Base-by-base conservation (phyloP, 768 basidiomycete genomes). In the Boletus insuetus region DNA sequence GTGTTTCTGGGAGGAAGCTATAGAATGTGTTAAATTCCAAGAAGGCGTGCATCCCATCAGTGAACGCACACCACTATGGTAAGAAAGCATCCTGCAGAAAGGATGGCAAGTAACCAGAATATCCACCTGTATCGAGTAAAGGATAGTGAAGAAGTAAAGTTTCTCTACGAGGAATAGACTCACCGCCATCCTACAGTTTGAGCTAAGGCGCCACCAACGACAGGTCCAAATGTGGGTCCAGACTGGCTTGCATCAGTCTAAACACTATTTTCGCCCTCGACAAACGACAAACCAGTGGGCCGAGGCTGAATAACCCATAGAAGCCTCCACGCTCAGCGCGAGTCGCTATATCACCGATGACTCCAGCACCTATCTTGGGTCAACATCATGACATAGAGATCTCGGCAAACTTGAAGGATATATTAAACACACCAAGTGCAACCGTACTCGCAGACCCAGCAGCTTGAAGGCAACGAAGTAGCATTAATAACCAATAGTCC, bases 401-500 rank as follows among this genome's bases (percentile, higher is more conserved):
- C 42, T 55, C 5, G 16, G 8, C 16, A 29, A 35, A n/a, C n/a
- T n/a, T n/a, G n/a, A n/a, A 8, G 38, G 6, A 5, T 29, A 38
- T 14, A 29, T 12, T 32, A 19, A 34, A 63, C 66, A 41, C 65
- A 81, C 89, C 88, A 20, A 92, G 74, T 0, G 89, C 89, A 56
- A 91, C 77, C 0, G 87, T 89, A 53, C 89, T 89, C 0, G 90
- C 87, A 3, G 86, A 89, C 1, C 91, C 91, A 3, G 84, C 79
- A 2, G 88, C 85, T 74, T 94, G 91, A 3, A 93, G 37, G 56
- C 87, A 89, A 22, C 92, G 81, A n/a, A 94, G 77, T 16, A 94
- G 60, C 74, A 94, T 79, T 12, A 94, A 74, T 6, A 91, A 72
- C 89, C 89, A 93, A 66, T 89, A 94, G 4, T 78, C 86, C 5